Base-by-base conservation (phyloP, 345 rosid genomes). In the Sonneratia caseolaris region DNA sequence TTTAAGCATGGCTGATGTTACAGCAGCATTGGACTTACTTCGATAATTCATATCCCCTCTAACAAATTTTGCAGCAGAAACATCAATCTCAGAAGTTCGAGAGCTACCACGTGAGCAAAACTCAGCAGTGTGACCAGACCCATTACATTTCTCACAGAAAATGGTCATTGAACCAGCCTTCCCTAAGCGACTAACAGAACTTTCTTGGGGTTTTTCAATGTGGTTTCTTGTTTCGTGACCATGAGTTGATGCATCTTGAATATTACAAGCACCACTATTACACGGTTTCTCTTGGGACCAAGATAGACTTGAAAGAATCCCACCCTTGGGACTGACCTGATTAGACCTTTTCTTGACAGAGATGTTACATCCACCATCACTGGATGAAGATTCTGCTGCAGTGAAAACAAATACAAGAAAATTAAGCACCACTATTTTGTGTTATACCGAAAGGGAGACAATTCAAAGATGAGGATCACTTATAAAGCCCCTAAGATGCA, bases 1-100 rank as follows among this genome's bases (percentile, higher is more conserved):
- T 81, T 89, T 89, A 66, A 85, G 89, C 71, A 86, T 86, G 68
- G 95, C 88, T 55, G 91, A 93, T 72, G 89, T 93, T 76, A 92
- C 86, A 35, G 97, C 91, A 76, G 93, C 88, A 81, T 88, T 88
- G 80, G 87, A 79, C 73, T 88, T 87, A 73, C 80, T 87, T 71
- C 84, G 85, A 76, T 81, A 85, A 71, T 75, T 78, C 70, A 71
- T 74, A 51, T 85, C 92, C 78, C 81, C 92, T 75, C 77, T 80
- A 21, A 72, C 72, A 74, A 47, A 79, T 86, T 81, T 88, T 43
- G 88, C 35, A 72, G 84, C 75, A 64, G 89, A 75, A 42, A 68
- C 43, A 80, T 92, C 92, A 68, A 71, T 55, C 61, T 75, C 87
- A 75, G 87, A 78, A 77, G 81, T 77, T 75, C 74, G 80, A 15